Conservation (phyloP, 2,329 filamentous ascomycete species). For the Fusarium anguioides region DNA sequence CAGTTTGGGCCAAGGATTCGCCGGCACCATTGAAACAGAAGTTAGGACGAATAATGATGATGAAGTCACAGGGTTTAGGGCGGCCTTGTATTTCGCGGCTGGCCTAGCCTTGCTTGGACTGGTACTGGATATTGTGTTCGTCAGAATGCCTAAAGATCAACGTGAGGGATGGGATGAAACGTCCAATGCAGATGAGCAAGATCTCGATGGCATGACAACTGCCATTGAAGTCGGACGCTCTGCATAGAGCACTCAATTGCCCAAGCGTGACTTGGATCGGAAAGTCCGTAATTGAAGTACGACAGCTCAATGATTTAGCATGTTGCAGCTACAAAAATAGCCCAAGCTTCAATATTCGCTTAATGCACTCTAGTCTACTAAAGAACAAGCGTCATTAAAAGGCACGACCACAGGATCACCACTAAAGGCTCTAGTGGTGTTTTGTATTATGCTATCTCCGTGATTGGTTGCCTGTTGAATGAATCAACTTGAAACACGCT, state of each 20-base stretch:
- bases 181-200: neutral
- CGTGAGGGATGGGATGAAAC: constrained; percentile 22
- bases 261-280: neutral
- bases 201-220: constrained; percentile 2
- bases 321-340: no score
- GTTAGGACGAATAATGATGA: neutral
- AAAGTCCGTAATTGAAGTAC: no score
- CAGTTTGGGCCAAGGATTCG: constrained; percentile 49
- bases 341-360: no score
- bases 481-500: no score
- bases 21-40: constrained; percentile 50
- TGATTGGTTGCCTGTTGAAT: no score
- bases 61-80: constrained; percentile 3
- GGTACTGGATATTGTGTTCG: constrained; percentile 7
- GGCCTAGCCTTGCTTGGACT: constrained; percentile 10
- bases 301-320: no score
- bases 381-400: neutral
- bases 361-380: no score
- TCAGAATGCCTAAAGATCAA: constrained; percentile 21
- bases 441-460: no score
- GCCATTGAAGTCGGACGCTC: constrained; percentile 2
- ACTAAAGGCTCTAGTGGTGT: no score
- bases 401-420: no score
- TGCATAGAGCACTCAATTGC: neutral
- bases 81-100: constrained; percentile 20